Evolutionary conservation across 2,329 filamentous ascomycete genomes (phyloP).

Genomic region (Chaetomiaceae sp.): DNA sequence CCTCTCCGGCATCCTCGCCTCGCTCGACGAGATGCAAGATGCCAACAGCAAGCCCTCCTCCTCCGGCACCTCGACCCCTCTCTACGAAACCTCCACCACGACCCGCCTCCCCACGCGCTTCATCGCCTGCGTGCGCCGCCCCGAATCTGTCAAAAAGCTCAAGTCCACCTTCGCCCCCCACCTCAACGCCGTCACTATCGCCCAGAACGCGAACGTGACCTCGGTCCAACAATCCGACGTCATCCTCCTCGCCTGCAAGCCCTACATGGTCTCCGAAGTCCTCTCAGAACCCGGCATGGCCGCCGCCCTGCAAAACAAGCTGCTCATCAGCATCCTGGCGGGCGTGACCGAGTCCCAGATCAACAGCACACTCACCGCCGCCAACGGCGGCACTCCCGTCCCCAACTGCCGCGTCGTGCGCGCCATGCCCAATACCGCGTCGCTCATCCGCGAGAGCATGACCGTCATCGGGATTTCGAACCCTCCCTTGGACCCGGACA

Average conservation of each 20-base stretch:
- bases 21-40: constrained; percentile 41
- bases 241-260: constrained; percentile 76
- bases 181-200: constrained; percentile 57
- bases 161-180: constrained; percentile 61
- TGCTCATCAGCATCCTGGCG: constrained; percentile 76
- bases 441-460: constrained; percentile 75
- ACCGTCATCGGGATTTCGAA: constrained; percentile 66
- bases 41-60: constrained; percentile 43
- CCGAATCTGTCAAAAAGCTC: constrained; percentile 65
- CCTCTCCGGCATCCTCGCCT: constrained; percentile 71
- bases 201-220: constrained; percentile 67
- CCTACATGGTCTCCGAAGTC: constrained; percentile 66
- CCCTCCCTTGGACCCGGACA: constrained; percentile 52
- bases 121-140: constrained; percentile 72
- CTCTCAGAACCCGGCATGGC: constrained; percentile 64
- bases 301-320: constrained; percentile 70
- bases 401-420: constrained; percentile 64
- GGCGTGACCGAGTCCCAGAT: constrained; percentile 70
- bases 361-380: constrained; percentile 54
- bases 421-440: constrained; percentile 82
- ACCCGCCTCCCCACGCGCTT: constrained; percentile 64
- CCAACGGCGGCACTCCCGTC: constrained; percentile 39
- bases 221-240: constrained; percentile 67
- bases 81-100: constrained; percentile 46
- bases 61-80: constrained; percentile 42